These are phyloP conservation scores for Mycena indigotica DNA, from an alignment of 768 basidiomycete species.

Conservation along the genomic window DNA sequence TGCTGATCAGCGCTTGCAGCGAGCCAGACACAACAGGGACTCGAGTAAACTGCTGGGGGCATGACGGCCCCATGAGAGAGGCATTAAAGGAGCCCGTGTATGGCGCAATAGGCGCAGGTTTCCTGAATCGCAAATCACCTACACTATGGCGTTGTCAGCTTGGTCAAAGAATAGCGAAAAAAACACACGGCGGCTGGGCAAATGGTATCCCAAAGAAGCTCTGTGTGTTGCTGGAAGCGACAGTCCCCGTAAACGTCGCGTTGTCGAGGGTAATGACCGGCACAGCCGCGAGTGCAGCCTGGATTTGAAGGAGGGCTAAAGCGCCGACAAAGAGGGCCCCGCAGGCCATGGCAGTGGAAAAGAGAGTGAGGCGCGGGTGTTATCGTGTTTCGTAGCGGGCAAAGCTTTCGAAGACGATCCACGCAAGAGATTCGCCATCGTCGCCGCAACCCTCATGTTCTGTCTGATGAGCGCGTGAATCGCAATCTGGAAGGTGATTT, in stretches of 20 bases:
- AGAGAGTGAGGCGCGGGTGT: too few species aligned
- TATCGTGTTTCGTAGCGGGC: too few species aligned
- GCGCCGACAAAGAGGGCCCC: too few species aligned
- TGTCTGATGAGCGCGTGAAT: too few species aligned
- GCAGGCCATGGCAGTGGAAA: too few species aligned
- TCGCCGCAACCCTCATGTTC: too few species aligned
- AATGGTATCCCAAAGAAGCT: slow-evolving; percentile 14
- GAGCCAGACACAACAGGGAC: slow-evolving; percentile 34
- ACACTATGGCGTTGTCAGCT: neutral
- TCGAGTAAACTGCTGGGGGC: slow-evolving; percentile 45
- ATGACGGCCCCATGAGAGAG: slow-evolving; percentile 46
- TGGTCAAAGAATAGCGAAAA: too few species aligned
- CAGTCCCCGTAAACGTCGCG: neutral
- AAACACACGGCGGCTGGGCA: slow-evolving; percentile 8
- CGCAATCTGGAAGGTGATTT: too few species aligned
- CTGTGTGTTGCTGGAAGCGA: neutral
- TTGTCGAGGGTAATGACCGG: slow-evolving; percentile 8
- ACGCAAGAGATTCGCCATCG: too few species aligned
- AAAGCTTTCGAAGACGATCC: too few species aligned
- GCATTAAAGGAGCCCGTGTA: slow-evolving; percentile 43
- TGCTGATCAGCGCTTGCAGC: slow-evolving; percentile 31
- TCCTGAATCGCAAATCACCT: slow-evolving; percentile 34
- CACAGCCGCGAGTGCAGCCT: too few species aligned
- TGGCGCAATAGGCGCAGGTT: slow-evolving; percentile 39
- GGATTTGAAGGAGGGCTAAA: too few species aligned